Evolutionary conservation across 495 filamentous ascomycete species (phyloP), one percentile per base, ranked within the genome.

Genomic region (Penicillium silybi): DNA sequence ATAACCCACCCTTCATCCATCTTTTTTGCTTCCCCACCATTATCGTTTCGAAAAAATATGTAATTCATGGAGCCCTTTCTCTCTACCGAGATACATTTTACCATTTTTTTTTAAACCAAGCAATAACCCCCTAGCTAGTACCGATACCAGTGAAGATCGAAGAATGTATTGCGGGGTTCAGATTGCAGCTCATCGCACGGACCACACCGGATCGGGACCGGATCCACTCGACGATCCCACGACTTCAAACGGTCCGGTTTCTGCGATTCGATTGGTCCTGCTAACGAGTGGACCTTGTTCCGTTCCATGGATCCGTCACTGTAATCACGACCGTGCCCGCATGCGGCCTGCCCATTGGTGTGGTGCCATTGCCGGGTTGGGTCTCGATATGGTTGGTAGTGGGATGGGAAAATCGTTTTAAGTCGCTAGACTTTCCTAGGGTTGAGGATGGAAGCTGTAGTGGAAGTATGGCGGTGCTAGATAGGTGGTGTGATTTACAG

Each of bases 151-250:
- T 23, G 22, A 23, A 23, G 22, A n/a, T n/a, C 22, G 22, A 23
- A 23, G 22, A 23, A 23, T 32, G 46, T 41, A 62, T 59, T 65
- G 59, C 59, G 62, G 62, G 62, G 62, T 62, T 65, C 62, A 65
- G 56, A 59, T 65, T 65, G 59, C 62, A 65, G 62, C 59, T 59
- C 17, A 8, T 48, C 57, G 57, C 57, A 56, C 57, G 43, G 48
- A 51, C 53, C 58, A 17, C 4, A 37, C 46, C 37, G 47, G 26
- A 49, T 34, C 16, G 37, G 35, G 52, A 25, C 44, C 48, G 53
- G 19, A 38, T 13, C n/a, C 6, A 46, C 29, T 27, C 44, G 37
- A 27, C 32, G 46, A 29, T 49, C 47, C 47, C 26, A 16, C 47
- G 13, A 8, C 18, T 16, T 15, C 26, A 25, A 25, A 23, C 25